Percentiles rank a stretch among this genome's conserved stretches.
Conservation (phyloP, 2,329 filamentous ascomycete genomes). For the Trichoderma gracile region DNA sequence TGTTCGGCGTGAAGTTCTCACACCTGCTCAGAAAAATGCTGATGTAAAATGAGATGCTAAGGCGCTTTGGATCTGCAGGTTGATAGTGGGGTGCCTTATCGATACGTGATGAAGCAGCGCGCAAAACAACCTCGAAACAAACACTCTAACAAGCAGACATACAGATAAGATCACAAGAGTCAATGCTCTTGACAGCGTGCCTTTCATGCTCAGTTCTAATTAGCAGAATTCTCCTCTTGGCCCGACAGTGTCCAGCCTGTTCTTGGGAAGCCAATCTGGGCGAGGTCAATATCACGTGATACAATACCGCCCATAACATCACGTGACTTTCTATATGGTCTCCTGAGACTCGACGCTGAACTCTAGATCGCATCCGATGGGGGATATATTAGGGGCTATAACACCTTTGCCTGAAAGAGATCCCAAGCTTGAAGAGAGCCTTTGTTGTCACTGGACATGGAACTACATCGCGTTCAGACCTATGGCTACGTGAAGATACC, state of each 20-base stretch:
- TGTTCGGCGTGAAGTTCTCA: not conserved
- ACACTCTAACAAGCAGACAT: not conserved
- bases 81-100: constrained; percentile 26
- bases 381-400: not conserved
- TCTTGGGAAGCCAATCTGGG: not conserved
- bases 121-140: not conserved
- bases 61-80: not conserved
- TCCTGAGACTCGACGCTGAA: not conserved
- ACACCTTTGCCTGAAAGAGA: no score
- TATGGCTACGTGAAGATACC: not conserved
- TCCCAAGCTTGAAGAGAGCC: not conserved
- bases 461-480: not conserved
- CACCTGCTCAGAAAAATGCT: constrained; percentile 21
- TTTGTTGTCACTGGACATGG: not conserved
- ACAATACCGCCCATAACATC: not conserved
- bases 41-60: constrained; percentile 21
- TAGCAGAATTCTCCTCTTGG: no score
- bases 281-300: constrained; percentile 1
- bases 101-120: constrained; percentile 14
- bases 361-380: not conserved
- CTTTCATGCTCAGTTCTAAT: not conserved
- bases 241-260: no score
- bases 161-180: not conserved
- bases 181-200: no score
- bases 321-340: not conserved